Conservation (phyloP, 2,329 filamentous ascomycete genomes). For the Kalaharituber pfeilii region DNA sequence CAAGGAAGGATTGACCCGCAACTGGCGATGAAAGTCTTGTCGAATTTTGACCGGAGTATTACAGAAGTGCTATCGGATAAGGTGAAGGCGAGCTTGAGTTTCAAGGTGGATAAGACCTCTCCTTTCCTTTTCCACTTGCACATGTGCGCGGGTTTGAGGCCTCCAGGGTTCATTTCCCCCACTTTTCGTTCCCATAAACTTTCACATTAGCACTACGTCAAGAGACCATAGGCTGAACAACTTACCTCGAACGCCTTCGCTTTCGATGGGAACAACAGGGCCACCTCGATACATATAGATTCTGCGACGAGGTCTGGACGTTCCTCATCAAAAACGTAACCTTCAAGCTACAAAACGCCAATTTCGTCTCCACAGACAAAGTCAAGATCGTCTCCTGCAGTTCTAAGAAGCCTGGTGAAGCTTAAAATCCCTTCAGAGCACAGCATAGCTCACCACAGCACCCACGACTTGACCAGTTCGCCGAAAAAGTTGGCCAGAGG, state of each 20-base stretch:
- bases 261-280: constrained; percentile 69
- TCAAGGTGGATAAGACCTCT: constrained; percentile 69
- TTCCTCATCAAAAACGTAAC: constrained; percentile 96
- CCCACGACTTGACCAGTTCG: too few species aligned
- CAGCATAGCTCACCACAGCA: too few species aligned
- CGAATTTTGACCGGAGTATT: constrained; percentile 86
- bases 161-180: too few species aligned
- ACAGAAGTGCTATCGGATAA: constrained; percentile 81
- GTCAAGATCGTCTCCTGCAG: constrained; percentile 99
- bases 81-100: constrained; percentile 76
- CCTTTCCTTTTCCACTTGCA: constrained; percentile 4
- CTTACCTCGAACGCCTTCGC: constrained; percentile 49
- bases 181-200: background rate
- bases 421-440: background rate
- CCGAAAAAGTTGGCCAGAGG: too few species aligned
- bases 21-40: constrained; percentile 93
- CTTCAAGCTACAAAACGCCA: constrained; percentile 83
- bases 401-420: constrained; percentile 57
- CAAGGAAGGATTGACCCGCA: constrained; percentile 92
- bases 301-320: constrained; percentile 99
- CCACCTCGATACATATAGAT: constrained; percentile 92
- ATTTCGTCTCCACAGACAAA: constrained; percentile 59
- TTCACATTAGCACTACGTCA: background rate
- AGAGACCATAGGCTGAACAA: background rate
- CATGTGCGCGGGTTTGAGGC: background rate